These are phyloP conservation scores for Aspergillus asperescens DNA, from an alignment of 495 filamentous ascomycete genomes.

Conservation along the genomic window DNA sequence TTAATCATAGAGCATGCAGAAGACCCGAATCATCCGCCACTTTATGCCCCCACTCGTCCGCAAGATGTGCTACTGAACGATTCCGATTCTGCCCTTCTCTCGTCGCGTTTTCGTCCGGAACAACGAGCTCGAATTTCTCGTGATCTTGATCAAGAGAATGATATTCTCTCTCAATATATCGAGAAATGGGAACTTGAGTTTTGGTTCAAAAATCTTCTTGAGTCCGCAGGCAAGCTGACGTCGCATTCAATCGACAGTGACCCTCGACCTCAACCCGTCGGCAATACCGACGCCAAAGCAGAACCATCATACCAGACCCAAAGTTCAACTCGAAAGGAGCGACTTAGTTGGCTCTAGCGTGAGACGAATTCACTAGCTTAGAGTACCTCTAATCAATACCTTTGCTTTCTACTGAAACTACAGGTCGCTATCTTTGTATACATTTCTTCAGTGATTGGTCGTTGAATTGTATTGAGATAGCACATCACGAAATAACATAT, in stretches of 20 bases:
- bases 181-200: constrained; percentile 55
- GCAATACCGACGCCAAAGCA: neutral
- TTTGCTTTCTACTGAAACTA: no score
- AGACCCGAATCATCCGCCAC: constrained; percentile 17
- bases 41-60: constrained; percentile 43
- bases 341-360: constrained; percentile 18
- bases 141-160: constrained; percentile 52
- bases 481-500: no score
- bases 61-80: constrained; percentile 44
- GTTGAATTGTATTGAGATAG: no score
- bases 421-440: no score
- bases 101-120: constrained; percentile 50
- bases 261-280: neutral
- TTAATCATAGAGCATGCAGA: constrained; percentile 12
- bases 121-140: constrained; percentile 45
- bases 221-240: constrained; percentile 16
- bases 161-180: constrained; percentile 45
- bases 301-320: neutral
- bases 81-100: constrained; percentile 47
- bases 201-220: constrained; percentile 52
- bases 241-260: neutral
- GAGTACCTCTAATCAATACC: neutral
- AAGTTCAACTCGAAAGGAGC: constrained; percentile 4
- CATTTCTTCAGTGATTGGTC: no score
- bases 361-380: neutral